Evolutionary conservation across 805 yeast genomes (phyloP), one percentile per base, ranked within the genome.

Genomic region (Saccharomycodes ludwigii): DNA sequence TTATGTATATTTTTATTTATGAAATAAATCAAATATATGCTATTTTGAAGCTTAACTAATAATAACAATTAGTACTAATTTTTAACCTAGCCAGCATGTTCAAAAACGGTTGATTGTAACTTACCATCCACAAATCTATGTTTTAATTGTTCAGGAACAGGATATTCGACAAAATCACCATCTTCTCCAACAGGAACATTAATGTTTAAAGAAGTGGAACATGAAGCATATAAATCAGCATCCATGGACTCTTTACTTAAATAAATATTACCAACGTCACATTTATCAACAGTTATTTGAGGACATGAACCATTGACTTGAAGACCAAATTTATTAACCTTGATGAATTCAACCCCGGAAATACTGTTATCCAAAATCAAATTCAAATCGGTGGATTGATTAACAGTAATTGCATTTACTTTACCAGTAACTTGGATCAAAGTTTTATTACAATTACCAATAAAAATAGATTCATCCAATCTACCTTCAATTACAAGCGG

Each of bases 101-200:
- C 91, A 29, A 83, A 94, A 41, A 85, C 77, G 27, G 69, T 65
- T 42, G 82, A 73, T 21, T 66, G 63, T 38, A 86, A 56, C 47
- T 70, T 68, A 18, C 88, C 91, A 27, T 58, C 54, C 33, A 58
- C 63, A 39, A 82, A 62, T 12, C 70, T 63, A 57, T 84, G 95
- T 49, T 73, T 71, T 56, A 91, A 68, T 61, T 91, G 98, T 58
- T 91, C 99, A 6, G 97, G 95, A 25, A 81, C 71, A 6, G 95
- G 76, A 33, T 73, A 60, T 56, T 91, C 99, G 33, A 65, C 70
- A 56, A 69, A 76, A 52, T 88, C 95, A 28, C 63, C 79, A 28
- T 65, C 71, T 23, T 73, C 83, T 11, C 63, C 71, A 29, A 68
- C 68, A 18, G 95, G 95, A 27, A 83, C 66, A 48, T 86, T 83